These are phyloP conservation scores for Vaccinium myrtillus DNA, from an alignment of 148 eudicot genomes.

Conservation along the genomic window DNA sequence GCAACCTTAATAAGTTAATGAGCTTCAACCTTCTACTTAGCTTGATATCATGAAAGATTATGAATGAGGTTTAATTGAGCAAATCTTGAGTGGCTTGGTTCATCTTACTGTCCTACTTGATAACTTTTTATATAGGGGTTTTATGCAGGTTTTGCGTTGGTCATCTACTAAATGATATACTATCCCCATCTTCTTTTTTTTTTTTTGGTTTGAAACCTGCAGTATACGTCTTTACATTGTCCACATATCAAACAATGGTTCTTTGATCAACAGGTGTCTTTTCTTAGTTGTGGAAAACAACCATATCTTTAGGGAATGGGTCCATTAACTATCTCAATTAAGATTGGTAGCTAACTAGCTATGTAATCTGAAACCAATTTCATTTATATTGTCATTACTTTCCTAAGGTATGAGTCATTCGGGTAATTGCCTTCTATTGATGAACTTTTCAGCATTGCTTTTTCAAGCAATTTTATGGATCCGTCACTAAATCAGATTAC, in stretches of 20 bases:
- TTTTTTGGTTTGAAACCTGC: background rate
- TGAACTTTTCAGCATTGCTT: constrained; percentile 59
- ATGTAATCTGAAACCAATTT: background rate
- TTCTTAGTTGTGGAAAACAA: background rate
- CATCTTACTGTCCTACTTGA: background rate
- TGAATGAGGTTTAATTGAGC: background rate
- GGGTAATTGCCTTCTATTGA: background rate
- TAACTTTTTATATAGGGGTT: background rate
- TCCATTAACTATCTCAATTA: background rate
- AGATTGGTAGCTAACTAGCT: constrained; percentile 2
- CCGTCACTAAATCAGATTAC: constrained; percentile 84
- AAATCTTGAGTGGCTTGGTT: background rate
- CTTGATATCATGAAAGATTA: background rate
- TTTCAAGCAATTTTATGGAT: constrained; percentile 84
- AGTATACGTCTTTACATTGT: background rate
- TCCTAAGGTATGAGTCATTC: background rate
- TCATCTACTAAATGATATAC: background rate
- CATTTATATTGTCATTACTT: background rate
- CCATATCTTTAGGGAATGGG: background rate
- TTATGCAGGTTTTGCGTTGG: background rate
- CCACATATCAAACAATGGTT: background rate
- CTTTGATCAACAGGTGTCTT: background rate
- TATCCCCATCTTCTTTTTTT: background rate
- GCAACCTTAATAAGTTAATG: background rate
- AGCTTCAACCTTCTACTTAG: background rate